Conservation (phyloP, 345 rosid species). For the Turritis glabra region DNA sequence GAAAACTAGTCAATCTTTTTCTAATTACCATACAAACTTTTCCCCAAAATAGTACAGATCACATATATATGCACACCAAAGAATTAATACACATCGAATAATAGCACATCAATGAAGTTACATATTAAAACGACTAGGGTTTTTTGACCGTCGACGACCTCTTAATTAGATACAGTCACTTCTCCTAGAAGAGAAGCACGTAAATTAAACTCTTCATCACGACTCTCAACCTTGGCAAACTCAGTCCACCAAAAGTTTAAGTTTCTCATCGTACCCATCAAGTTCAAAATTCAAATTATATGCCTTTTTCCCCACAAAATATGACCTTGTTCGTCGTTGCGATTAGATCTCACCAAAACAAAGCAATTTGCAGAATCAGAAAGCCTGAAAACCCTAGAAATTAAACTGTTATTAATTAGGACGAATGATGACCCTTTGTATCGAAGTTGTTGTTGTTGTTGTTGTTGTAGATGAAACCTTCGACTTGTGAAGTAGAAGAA, state of each 20-base stretch:
- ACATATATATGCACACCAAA: slow-evolving; percentile 18
- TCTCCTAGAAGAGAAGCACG: slow-evolving; percentile 32
- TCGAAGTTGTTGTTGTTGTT: slow-evolving; percentile 20
- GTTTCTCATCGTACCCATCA: slow-evolving; percentile 21
- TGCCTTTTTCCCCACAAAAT: slow-evolving; percentile 7
- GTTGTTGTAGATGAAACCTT: slow-evolving; percentile 32
- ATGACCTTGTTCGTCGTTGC: slow-evolving; percentile 8
- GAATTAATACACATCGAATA: slow-evolving; percentile 19
- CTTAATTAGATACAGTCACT: slow-evolving; percentile 30
- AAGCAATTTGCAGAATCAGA: not conserved
- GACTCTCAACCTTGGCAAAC: slow-evolving; percentile 20
- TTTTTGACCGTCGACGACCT: slow-evolving; percentile 5
- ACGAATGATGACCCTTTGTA: slow-evolving; percentile 30
- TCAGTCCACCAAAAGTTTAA: slow-evolving; percentile 14
- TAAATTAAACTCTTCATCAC: slow-evolving; percentile 21
- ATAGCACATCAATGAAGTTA: slow-evolving; percentile 23
- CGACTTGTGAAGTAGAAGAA: slow-evolving; percentile 34
- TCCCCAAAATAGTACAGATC: not conserved
- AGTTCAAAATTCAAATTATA: not conserved
- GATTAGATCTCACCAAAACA: slow-evolving; percentile 9
- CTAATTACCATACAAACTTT: slow-evolving; percentile 15
- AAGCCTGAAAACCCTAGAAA: slow-evolving; percentile 18
- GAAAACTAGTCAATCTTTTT: slow-evolving; percentile 9
- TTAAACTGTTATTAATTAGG: not conserved
- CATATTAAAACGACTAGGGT: slow-evolving; percentile 27